Percentiles rank a stretch among this genome's conserved stretches.
phyloP scores from a whole-genome alignment of 164 flowering plant genomes.

The Nymphaea colorata region DNA sequence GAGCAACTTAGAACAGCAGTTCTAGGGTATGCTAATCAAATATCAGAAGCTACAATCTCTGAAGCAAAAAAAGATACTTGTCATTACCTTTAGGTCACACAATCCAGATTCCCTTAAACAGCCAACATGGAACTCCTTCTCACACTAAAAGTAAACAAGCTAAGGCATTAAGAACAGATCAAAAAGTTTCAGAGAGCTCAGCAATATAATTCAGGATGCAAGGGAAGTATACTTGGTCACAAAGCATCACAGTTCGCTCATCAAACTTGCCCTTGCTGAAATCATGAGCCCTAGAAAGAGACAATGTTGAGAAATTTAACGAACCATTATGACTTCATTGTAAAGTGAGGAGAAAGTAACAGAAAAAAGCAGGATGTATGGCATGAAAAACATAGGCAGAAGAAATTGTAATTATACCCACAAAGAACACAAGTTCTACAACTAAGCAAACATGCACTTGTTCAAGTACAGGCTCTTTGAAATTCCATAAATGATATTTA shows the following conservation, averaged over 20 bases:
- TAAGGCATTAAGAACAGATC: slow-evolving; percentile 5
- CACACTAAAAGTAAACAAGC: slow-evolving; percentile 48
- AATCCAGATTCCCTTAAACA: slow-evolving; percentile 58
- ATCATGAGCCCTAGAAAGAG: slow-evolving; percentile 45
- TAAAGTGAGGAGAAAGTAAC: no score
- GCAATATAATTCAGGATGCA: background rate
- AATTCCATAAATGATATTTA: no score
- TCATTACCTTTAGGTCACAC: slow-evolving; percentile 61
- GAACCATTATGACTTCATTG: background rate
- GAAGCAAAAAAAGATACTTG: background rate
- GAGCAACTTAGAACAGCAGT: slow-evolving; percentile 1
- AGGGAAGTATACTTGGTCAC: slow-evolving; percentile 68
- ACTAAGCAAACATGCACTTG: no score
- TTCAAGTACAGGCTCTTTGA: no score
- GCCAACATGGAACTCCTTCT: slow-evolving; percentile 84
- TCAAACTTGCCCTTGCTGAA: slow-evolving; percentile 56
- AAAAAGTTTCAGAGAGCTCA: background rate
- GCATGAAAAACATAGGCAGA: no score
- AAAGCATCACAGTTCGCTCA: slow-evolving; percentile 71
- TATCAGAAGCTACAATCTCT: background rate
- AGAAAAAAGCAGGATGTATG: no score
- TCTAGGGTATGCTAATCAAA: background rate
- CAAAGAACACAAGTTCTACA: no score
- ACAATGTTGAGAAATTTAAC: slow-evolving; percentile 1
- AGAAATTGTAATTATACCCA: no score